phyloP scores from a whole-genome alignment of 2,329 filamentous ascomycete genomes.

The Hypoxylon sp. region DNA sequence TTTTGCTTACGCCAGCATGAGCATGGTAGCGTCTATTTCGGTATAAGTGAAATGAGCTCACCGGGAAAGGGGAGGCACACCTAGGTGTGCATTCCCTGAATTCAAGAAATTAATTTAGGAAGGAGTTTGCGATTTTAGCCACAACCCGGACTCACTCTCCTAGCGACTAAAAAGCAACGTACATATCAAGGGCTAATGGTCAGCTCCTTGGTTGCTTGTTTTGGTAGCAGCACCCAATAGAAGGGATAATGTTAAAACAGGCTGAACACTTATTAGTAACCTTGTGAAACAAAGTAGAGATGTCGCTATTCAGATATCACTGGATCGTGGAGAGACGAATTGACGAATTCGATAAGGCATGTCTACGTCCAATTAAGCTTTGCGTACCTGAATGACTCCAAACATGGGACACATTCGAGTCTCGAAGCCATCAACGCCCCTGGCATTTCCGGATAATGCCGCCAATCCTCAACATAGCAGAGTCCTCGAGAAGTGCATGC shows the following conservation, averaged over 20 bases:
- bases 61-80: neutral
- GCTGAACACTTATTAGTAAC: constrained; percentile 3
- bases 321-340: constrained; percentile 3
- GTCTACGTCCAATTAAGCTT: constrained; percentile 38
- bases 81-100: constrained; percentile 1
- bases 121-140: neutral
- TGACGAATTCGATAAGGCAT: neutral
- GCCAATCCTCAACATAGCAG: neutral
- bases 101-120: neutral
- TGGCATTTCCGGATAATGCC: constrained; percentile 23
- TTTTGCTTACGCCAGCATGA: constrained; percentile 18
- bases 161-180: neutral
- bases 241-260: neutral
- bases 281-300: neutral
- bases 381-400: constrained; percentile 14
- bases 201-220: neutral
- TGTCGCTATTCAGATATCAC: constrained; percentile 5
- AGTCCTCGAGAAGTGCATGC: constrained; percentile 4
- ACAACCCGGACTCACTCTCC: neutral
- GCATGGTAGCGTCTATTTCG: neutral
- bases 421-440: constrained; percentile 24
- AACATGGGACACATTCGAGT: constrained; percentile 15
- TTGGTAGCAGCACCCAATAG: neutral
- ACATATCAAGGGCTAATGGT: neutral
- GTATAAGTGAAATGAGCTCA: constrained; percentile 9